These are phyloP conservation scores for Hygrophila difformis DNA, from an alignment of 257 asterid genomes.

Conservation along the genomic window DNA sequence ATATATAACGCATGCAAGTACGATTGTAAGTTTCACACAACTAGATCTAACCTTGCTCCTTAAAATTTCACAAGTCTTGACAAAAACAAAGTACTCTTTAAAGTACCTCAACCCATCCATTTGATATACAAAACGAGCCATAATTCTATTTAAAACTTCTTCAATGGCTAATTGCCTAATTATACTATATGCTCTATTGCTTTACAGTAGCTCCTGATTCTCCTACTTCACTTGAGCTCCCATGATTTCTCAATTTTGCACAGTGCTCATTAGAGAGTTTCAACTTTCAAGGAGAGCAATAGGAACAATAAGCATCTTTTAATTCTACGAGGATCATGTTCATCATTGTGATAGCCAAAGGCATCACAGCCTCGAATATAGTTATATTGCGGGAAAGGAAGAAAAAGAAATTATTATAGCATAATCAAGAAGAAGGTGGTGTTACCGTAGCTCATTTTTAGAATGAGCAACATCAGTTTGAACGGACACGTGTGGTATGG, in stretches of 20 bases:
- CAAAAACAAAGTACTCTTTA: slow-evolving; percentile 1
- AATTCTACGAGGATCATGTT: neutral
- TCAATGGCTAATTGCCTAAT: neutral
- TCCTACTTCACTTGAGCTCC: neutral
- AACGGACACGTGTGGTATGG: slow-evolving; percentile 85
- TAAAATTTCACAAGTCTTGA: slow-evolving; percentile 7
- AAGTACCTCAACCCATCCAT: neutral
- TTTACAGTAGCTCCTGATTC: neutral
- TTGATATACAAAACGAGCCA: slow-evolving; percentile 11
- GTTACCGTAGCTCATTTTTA: slow-evolving; percentile 87
- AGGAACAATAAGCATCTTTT: too few species aligned
- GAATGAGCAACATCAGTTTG: slow-evolving; percentile 98
- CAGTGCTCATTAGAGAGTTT: too few species aligned
- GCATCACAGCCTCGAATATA: neutral
- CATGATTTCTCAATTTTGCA: neutral
- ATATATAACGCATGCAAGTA: neutral
- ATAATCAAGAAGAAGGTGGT: slow-evolving; percentile 15
- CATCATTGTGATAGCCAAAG: neutral
- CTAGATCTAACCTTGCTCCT: neutral
- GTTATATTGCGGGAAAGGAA: slow-evolving; percentile 4
- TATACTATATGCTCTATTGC: neutral
- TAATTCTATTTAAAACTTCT: neutral
- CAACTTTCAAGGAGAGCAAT: too few species aligned
- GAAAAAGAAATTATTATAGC: neutral
- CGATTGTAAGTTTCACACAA: neutral